Evolutionary conservation across 2,329 filamentous ascomycete species (phyloP).

Genomic region (Phoma sp.): DNA sequence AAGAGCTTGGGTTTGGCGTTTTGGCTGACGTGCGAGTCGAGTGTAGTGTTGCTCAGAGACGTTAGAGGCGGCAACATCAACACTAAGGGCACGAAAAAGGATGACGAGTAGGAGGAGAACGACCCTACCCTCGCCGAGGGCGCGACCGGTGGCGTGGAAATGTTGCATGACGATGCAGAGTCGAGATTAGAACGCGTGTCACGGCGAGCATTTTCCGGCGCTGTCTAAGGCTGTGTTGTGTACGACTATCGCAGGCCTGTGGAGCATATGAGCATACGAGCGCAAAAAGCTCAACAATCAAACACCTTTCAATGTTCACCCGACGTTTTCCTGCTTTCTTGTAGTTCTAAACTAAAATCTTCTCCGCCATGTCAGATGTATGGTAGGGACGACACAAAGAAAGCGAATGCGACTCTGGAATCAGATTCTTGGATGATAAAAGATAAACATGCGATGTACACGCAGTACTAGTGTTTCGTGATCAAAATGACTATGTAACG

Average conservation of each 20-base stretch:
- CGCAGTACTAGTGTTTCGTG: too few species aligned
- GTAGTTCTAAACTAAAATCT: too few species aligned
- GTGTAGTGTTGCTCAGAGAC: slow-evolving; percentile 14
- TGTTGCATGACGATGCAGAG: slow-evolving; percentile 12
- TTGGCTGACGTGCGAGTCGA: slow-evolving; percentile 22
- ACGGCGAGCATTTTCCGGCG: slow-evolving; percentile 11
- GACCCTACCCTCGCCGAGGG: not conserved
- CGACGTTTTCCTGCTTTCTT: not conserved
- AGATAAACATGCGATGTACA: too few species aligned
- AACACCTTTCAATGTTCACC: slow-evolving; percentile 14
- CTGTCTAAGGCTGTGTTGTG: slow-evolving; percentile 12
- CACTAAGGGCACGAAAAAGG: slow-evolving; percentile 12
- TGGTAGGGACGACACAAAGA: too few species aligned
- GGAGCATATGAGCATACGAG: slow-evolving; percentile 20
- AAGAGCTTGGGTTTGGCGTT: slow-evolving; percentile 31
- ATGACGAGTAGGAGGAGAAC: not conserved
- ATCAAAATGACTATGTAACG: too few species aligned
- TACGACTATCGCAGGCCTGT: slow-evolving; percentile 21
- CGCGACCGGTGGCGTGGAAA: slow-evolving; percentile 2
- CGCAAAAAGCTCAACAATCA: slow-evolving; percentile 19
- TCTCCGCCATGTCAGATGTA: too few species aligned
- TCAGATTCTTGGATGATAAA: too few species aligned
- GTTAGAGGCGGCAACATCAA: slow-evolving; percentile 9
- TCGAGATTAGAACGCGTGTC: not conserved
- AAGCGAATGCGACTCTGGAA: too few species aligned